Evolutionary conservation across 1,284 basidiomycete species (phyloP), one percentile per base, ranked within the genome.

Genomic region (Marasmius oreades): DNA sequence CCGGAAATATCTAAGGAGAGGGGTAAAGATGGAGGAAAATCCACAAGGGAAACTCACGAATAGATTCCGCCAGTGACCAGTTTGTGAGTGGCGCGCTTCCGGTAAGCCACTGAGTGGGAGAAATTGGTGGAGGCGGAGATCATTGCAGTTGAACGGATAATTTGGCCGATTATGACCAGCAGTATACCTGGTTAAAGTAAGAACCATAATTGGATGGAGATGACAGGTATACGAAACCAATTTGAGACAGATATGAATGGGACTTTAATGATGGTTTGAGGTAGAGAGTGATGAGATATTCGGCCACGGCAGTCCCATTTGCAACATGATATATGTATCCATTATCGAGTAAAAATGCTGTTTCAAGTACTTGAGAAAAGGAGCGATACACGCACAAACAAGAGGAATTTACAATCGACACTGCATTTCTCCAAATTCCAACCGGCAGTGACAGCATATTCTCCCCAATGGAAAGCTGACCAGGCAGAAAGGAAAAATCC

Each of bases 341-440:
- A 67, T 99, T 99, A 67, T 98, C 92, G 34, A 99, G 81, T 2
- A 99, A 79, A 71, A 95, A 99, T 0, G 95, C 96, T 98, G 28
- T 31, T 31, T 31, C 28, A 10, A 31, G 28, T 31, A 4, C 28
- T 10, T 37, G 28, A 52, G 51, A 42, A 53, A 51, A 51, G 20
- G 28, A 47, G 16, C 11, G 57, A 28, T 18, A 28, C n/a, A 46
- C 52, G 23, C 22, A 46, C 47, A 51, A 33, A 39, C 23, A 55
- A 39, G 37, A 37, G 33, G 14, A 51, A 77, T 92, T 78, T 69
- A 97, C 95, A 96, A 69, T 97, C 93, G 3, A 96, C 85, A 59
- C 86, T 93, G 65, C 95, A 90, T 69, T 95, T 96, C 53, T 91
- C 88, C 39, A 89, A 75, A 70, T 99, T 99, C 90, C 93, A 99